Evolutionary conservation across 257 asterid species (phyloP).

Genomic region (Solanum dulcamara): DNA sequence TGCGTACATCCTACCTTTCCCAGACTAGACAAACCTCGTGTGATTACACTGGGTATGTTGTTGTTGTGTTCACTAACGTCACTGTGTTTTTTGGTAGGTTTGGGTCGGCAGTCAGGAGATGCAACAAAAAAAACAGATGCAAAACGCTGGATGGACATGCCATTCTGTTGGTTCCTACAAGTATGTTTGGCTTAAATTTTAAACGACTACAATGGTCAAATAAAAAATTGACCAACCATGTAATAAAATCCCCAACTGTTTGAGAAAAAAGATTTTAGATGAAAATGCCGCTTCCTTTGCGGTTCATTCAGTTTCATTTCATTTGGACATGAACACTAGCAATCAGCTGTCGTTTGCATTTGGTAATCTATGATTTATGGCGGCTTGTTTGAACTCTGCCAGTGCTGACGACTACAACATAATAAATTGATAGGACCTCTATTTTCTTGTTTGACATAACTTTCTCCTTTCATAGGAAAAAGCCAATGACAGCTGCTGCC

Average conservation of each 20-base stretch:
- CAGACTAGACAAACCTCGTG: not conserved
- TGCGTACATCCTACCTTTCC: not conserved
- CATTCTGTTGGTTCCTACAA: constrained; percentile 97
- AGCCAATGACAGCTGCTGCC: constrained; percentile 74
- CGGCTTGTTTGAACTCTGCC: not conserved
- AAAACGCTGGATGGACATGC: constrained; percentile 76
- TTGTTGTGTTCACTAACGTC: not conserved
- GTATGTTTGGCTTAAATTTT: constrained; percentile 25
- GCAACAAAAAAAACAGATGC: constrained; percentile 24
- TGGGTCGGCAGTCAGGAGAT: constrained; percentile 47
- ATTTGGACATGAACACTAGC: not conserved
- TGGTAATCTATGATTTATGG: not conserved
- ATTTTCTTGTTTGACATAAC: not conserved
- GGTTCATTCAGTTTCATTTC: not conserved
- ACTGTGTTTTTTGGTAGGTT: constrained; percentile 31
- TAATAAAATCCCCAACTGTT: not conserved
- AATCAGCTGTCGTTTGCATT: not conserved
- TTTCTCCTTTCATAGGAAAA: constrained; percentile 41
- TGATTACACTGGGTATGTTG: not conserved
- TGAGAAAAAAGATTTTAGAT: not conserved
- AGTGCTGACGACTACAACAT: not conserved
- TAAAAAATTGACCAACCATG: not conserved
- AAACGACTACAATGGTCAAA: not conserved
- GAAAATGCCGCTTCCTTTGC: not conserved
- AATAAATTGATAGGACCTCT: not conserved